Evolutionary conservation across 2,329 filamentous ascomycete species (phyloP), one percentile per base, ranked within the genome.

Genomic region (Cryphonectria japonica): DNA sequence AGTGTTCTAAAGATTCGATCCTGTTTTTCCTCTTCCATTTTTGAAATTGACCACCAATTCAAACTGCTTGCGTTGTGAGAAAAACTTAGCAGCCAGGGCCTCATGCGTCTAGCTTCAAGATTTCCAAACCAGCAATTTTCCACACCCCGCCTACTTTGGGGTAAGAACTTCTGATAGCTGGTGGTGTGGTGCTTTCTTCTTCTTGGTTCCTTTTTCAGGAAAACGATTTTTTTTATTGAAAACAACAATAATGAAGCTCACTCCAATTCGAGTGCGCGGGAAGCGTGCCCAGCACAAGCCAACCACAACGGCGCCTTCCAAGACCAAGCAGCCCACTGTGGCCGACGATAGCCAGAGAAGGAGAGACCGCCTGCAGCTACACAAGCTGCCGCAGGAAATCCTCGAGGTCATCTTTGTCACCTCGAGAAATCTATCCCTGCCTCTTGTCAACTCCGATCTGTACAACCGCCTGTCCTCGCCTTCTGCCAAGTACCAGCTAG

Each of bases 371-470:
- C 76, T 78, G 1, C 73, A 76, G 34, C 65, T 83, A 60, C 78
- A 77, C 72, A 73, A 76, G 16, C 78, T 89, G 11, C 87, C 87
- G 0, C 76, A 83, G 8, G 87, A 89, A 76, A 79, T 89, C 34
- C 81, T 89, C 16, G 85, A 88, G 75, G 80, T 73, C 43, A 87
- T 89, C 64, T 83, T 88, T 69, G 77, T 86, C 73, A 78, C 84
- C 67, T 87, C 86, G 65, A 76, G 78, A 72, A 88, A 87, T 73
- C 72, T 85, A 63, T 80, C 83, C 66, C 79, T 89, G 0, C 82
- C 86, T 0, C 81, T 79, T 6, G 80, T 82, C 65, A 85, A 82
- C 67, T 82, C 77, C 14, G 77, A 81, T 43, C 78, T 89, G 41
- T 85, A 85, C 34, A 76, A 78, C 37, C 80, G 83, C 61, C 81